Conservation (phyloP, 1,139 yeast species). For the Suhomyces chickasaworum region DNA sequence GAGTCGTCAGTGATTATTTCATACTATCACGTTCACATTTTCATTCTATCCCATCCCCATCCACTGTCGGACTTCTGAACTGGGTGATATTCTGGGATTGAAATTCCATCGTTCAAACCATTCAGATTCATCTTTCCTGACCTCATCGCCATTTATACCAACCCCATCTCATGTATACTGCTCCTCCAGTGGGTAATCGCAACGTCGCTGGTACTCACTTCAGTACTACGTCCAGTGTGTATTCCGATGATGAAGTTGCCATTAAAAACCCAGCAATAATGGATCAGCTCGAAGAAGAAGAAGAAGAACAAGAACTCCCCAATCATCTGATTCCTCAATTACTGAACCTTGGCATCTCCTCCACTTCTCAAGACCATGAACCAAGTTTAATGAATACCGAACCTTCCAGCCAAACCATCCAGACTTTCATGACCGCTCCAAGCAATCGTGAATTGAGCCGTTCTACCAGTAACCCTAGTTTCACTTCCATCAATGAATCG, state of each 20-base stretch:
- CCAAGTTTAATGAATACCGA: conserved; percentile 4
- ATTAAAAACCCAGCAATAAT: conserved; percentile 12
- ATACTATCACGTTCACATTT: background rate
- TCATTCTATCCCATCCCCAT: no score
- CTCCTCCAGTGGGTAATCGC: conserved; percentile 6
- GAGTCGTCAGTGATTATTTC: background rate
- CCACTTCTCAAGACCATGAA: background rate
- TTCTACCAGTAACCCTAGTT: conserved; percentile 28
- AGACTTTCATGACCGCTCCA: conserved; percentile 31
- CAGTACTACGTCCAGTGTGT: conserved; percentile 39
- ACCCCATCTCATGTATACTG: conserved; percentile 8
- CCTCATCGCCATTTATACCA: background rate
- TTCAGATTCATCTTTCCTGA: no score
- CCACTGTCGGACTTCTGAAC: background rate
- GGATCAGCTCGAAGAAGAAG: conserved; percentile 22
- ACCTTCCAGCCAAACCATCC: conserved; percentile 31
- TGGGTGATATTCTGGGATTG: background rate
- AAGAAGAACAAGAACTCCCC: conserved; percentile 16
- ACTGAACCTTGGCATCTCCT: background rate
- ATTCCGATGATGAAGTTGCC: conserved; percentile 27
- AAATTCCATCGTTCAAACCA: background rate
- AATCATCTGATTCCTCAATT: background rate
- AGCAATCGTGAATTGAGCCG: conserved; percentile 12
- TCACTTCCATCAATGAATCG: conserved; percentile 38
- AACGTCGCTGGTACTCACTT: conserved; percentile 19